phyloP scores from a whole-genome alignment of 2,329 filamentous ascomycete species.

The Talaromyces rugulosus region DNA sequence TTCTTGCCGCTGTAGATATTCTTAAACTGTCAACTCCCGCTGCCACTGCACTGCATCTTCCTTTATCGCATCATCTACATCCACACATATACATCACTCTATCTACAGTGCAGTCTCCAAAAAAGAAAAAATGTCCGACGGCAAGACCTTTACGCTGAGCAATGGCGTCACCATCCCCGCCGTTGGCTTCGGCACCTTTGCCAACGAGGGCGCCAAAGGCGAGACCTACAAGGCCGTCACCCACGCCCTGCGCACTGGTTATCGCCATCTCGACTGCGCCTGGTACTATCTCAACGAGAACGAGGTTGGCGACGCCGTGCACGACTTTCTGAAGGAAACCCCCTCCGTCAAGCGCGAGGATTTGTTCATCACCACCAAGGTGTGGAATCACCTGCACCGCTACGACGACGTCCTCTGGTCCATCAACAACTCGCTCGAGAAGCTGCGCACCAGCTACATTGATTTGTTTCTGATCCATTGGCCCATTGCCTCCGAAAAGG shows the following conservation, averaged over 20 bases:
- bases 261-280: conserved; percentile 54
- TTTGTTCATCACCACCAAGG: conserved; percentile 51
- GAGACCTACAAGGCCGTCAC: conserved; percentile 54
- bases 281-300: conserved; percentile 54
- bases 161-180: conserved; percentile 60
- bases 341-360: conserved; percentile 46
- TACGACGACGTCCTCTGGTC: conserved; percentile 46
- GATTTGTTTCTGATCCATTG: conserved; percentile 63
- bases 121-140: conserved; percentile 50
- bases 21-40: not conserved
- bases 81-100: not conserved
- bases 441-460: conserved; percentile 65
- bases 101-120: not conserved
- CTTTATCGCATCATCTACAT: not conserved
- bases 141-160: conserved; percentile 48
- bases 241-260: conserved; percentile 49
- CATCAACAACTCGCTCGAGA: conserved; percentile 58
- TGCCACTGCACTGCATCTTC: no score
- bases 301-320: conserved; percentile 50
- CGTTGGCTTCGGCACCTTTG: conserved; percentile 63
- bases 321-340: conserved; percentile 52
- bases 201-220: conserved; percentile 59
- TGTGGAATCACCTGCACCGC: conserved; percentile 52
- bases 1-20: not conserved
- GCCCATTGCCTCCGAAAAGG: conserved; percentile 49